These are phyloP conservation scores for Diplocarpon rosae DNA, from an alignment of 2,329 filamentous ascomycete genomes.

Conservation along the genomic window DNA sequence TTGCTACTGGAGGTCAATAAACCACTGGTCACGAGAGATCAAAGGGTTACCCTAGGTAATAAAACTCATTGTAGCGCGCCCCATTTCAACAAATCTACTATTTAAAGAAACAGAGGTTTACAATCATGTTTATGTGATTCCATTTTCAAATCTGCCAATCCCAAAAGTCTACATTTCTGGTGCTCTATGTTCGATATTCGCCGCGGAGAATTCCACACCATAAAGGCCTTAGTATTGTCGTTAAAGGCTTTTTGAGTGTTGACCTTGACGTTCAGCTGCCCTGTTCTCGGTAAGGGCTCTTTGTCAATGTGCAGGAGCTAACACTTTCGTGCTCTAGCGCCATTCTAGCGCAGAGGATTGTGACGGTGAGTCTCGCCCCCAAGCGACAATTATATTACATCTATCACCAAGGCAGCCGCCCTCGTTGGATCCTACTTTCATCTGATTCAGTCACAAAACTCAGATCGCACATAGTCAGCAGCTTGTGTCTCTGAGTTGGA, in stretches of 20 bases:
- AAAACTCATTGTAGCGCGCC: too few relatives aligned
- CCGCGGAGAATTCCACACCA: too few relatives aligned
- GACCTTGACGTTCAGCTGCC: not conserved
- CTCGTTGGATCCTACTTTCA: not conserved
- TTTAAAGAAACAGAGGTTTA: too few relatives aligned
- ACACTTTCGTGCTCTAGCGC: slow-evolving; percentile 1
- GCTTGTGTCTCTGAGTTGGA: not conserved
- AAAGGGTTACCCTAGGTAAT: too few relatives aligned
- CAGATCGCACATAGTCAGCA: not conserved
- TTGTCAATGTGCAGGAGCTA: slow-evolving; percentile 1
- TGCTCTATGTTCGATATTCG: too few relatives aligned
- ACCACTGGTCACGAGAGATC: too few relatives aligned
- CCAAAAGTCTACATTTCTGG: too few relatives aligned
- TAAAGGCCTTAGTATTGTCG: not conserved
- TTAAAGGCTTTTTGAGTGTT: slow-evolving; percentile 1
- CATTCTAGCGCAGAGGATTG: not conserved
- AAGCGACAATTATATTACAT: slow-evolving; percentile 1
- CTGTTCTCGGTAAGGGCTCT: slow-evolving; percentile 1
- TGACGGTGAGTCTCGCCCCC: not conserved
- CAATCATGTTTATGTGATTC: too few relatives aligned
- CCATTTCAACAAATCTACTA: too few relatives aligned
- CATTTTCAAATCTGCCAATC: too few relatives aligned
- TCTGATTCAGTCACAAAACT: slow-evolving; percentile 1
- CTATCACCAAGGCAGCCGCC: slow-evolving; percentile 4
- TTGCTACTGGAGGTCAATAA: too few relatives aligned